Evolutionary conservation across 1,284 basidiomycete genomes (phyloP), one percentile per base, ranked within the genome.

Genomic region (Puccinia horiana): DNA sequence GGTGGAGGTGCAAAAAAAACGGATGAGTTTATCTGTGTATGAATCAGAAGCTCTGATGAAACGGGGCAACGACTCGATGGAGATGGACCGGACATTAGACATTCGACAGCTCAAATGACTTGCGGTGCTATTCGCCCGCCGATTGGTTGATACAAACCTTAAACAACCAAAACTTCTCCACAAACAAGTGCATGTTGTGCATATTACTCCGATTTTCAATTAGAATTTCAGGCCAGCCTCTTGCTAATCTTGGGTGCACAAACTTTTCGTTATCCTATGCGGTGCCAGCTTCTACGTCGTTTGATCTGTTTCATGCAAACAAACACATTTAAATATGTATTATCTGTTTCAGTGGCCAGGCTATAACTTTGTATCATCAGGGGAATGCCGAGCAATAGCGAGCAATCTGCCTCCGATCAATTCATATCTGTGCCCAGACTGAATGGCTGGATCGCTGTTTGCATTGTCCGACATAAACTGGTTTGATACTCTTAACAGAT

Each of bases 11-110:
- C 63, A 29, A 65, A 37, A 65, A 16, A 32, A 35, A 12, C 63
- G 35, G 63, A 65, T 65, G 32, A 65, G 63, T 65, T 42, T 65
- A 65, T 65, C 63, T 65, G n/a, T n/a, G n/a, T n/a, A 65, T 65
- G 35, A n/a, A 16, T 63, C 35, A 37, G 14, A 63, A 63, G 32
- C 29, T 37, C 35, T 65, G 63, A 65, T 65, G 63, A 65, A 65
- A 65, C 63, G 18, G 63, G 63, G 37, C 35, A 65, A 37, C 9
- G 18, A 37, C 26, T 16, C 32, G 37, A 65, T 65, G 63, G 63
- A 65, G 63, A 65, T 65, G 63, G 63, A 65, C 32, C 63, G 63
- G 63, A n/a, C 16, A 65, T 65, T 65, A 65, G 63, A 42, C 37
- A 42, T 23, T 65, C 35, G 63, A 40, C 37, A 2, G 23, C 63